phyloP scores from a whole-genome alignment of 2,329 filamentous ascomycete genomes.

The Cyphellophora europaea region DNA sequence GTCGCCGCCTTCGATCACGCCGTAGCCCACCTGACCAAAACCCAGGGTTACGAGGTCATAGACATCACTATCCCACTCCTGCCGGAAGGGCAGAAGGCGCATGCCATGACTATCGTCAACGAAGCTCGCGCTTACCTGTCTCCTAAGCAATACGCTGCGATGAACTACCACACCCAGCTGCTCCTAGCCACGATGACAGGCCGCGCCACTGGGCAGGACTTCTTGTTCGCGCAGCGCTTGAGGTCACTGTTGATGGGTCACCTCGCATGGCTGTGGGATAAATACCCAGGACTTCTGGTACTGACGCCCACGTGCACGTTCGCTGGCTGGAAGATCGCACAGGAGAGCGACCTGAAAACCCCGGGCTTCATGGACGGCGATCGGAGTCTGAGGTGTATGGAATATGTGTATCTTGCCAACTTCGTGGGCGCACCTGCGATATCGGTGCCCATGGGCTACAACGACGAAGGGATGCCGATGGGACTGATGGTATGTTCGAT shows the following conservation, averaged over 20 bases:
- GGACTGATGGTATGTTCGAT: constrained; percentile 37
- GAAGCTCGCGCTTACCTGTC: constrained; percentile 52
- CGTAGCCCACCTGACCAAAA: constrained; percentile 42
- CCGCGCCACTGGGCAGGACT: constrained; percentile 59
- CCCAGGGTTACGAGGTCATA: constrained; percentile 33
- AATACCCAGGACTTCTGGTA: constrained; percentile 66
- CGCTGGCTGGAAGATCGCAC: constrained; percentile 62
- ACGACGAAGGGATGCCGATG: constrained; percentile 34
- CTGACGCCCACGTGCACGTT: constrained; percentile 69
- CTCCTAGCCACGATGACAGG: constrained; percentile 52
- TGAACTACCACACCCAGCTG: constrained; percentile 30
- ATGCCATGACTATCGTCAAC: constrained; percentile 65
- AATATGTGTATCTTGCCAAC: constrained; percentile 79
- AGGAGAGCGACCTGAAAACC: constrained; percentile 48
- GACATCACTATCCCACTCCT: constrained; percentile 47
- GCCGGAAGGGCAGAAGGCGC: constrained; percentile 63
- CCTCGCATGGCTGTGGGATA: constrained; percentile 59
- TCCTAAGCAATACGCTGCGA: constrained; percentile 29
- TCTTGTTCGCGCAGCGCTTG: constrained; percentile 63
- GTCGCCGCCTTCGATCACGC: constrained; percentile 51
- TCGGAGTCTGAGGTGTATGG: constrained; percentile 65
- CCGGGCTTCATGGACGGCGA: constrained; percentile 65
- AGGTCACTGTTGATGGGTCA: constrained; percentile 72
- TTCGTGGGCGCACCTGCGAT: constrained; percentile 70
- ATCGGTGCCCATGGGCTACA: constrained; percentile 65